Conservation (phyloP, 306 rosid species). For the Pyrus betulifolia region DNA sequence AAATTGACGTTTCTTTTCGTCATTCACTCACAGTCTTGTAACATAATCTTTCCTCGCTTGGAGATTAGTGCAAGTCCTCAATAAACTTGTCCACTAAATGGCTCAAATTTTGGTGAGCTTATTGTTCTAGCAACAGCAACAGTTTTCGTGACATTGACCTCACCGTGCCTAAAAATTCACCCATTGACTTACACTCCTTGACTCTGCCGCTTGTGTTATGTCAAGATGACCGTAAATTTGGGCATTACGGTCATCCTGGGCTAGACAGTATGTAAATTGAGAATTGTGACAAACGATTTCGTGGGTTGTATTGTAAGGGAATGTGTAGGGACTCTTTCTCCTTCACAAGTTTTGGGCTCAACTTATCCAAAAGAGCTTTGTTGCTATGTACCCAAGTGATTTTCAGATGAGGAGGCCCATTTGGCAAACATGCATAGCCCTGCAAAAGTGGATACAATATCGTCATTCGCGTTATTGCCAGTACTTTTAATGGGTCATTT, state of each 20-base stretch:
- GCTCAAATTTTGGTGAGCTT: constrained; percentile 11
- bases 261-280: constrained; percentile 12
- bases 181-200: constrained; percentile 5
- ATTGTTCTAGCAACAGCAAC: constrained; percentile 17
- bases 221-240: neutral
- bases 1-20: neutral
- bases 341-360: constrained; percentile 11
- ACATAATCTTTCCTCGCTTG: neutral
- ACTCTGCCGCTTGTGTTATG: neutral
- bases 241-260: neutral
- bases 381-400: neutral
- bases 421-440: neutral
- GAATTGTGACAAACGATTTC: constrained; percentile 9
- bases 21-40: neutral
- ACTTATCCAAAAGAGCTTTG: neutral
- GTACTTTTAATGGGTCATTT: too few relatives aligned
- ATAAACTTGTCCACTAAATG: constrained; percentile 2
- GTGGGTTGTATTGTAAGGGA: constrained; percentile 3
- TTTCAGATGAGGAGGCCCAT: constrained; percentile 5
- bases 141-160: constrained; percentile 18
- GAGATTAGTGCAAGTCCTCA: constrained; percentile 1
- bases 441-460: neutral
- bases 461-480: too few relatives aligned
- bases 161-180: constrained; percentile 6
- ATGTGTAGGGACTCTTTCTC: neutral